A percentile compares a stretch with the other conserved stretches of the same genome.
Evolutionary conservation across 73 alveolate species (phyloP).

Genomic region (Paramecium tetraurelia): DNA sequence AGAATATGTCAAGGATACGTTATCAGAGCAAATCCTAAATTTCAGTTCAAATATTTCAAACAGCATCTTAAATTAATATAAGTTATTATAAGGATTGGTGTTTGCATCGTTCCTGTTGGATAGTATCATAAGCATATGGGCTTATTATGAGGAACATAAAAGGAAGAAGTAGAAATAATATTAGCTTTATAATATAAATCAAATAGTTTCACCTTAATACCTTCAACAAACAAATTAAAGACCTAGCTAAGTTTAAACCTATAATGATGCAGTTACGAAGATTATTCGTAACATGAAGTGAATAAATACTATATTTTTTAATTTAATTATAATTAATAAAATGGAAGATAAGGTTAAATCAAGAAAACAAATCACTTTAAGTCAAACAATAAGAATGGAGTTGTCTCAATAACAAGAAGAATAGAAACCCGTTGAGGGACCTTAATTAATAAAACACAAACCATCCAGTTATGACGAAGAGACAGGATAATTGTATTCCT

Average conservation of each 20-base stretch:
- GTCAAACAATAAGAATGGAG: neutral
- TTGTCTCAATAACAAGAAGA: neutral
- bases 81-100: neutral
- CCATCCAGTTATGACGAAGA: neutral
- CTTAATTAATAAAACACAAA: neutral
- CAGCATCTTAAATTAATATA: neutral
- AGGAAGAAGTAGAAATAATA: neutral
- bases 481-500: neutral
- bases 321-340: neutral
- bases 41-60: neutral
- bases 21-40: neutral
- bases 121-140: neutral
- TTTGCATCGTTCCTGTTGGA: neutral
- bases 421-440: neutral
- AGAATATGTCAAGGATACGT: neutral
- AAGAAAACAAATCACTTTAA: neutral
- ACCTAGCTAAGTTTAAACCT: neutral
- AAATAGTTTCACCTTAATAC: neutral
- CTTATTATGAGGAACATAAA: neutral
- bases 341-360: neutral
- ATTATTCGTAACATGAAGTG: neutral
- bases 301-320: neutral
- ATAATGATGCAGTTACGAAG: neutral
- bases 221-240: neutral
- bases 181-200: neutral